Evolutionary conservation across 345 rosid species (phyloP), one percentile per base, ranked within the genome.

Genomic region (Heritiera fomes): DNA sequence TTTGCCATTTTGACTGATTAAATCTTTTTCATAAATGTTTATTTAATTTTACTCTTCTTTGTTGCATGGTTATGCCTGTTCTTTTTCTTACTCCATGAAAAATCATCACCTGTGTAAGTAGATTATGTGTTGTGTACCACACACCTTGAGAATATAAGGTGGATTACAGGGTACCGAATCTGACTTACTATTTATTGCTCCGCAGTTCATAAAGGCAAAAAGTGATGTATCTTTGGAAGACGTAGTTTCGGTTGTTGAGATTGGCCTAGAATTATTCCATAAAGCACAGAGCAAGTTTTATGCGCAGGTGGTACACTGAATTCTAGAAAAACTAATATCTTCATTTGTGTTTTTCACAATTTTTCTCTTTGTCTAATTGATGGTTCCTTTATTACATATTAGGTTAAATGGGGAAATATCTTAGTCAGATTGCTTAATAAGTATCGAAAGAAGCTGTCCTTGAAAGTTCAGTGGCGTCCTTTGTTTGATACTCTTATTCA

Each of bases 341-440:
- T 85, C 49, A 43, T 60, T 59, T 43, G 5, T 64, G 41, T 23
- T 78, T 82, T 45, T 71, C 18, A 52, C 20, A 38, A 52, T 76
- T 47, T 61, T 67, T 68, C 62, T 13, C 32, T 78, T 82, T 79
- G 76, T 58, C 55, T 50, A 56, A 74, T 1, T 58, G 69, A 67
- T 77, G 81, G 60, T 78, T 52, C 74, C 47, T 34, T 80, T 77
- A 45, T 58, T 76, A 79, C 83, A 72, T 72, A 74, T 85, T 82
- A 96, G 99, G 97, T 94, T 87, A 89, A 98, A 87, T 96, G 98
- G 99, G 97, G 99, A 83, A 88, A 86, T 85, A 69, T 90, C 73
- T 83, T 92, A 86, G 94, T 90, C 81, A 90, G 90, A 84, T 61
- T 96, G 80, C 89, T 92, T 75, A 94, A 92, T 80, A 91, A 89